Evolutionary conservation across 371 early-diverging fungal genomes (phyloP).

Genomic region (Syncephalastrum sp.): DNA sequence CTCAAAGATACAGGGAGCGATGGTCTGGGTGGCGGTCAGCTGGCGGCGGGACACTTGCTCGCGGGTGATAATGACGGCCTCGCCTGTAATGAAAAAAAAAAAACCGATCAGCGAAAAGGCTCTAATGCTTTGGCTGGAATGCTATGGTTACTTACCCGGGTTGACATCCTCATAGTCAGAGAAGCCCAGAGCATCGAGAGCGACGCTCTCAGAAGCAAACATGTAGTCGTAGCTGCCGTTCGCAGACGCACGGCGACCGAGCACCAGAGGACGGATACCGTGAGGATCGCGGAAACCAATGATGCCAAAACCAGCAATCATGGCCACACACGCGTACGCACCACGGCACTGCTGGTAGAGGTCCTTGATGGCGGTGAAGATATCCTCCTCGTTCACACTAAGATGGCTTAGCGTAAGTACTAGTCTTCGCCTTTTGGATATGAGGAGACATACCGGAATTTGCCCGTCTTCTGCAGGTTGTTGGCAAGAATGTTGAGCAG

Average conservation of each 20-base stretch:
- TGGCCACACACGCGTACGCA: constrained; percentile 91
- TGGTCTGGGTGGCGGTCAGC: constrained; percentile 51
- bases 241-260: constrained; percentile 71
- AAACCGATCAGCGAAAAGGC: too few relatives aligned
- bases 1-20: constrained; percentile 97
- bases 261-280: constrained; percentile 93
- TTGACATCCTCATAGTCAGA: constrained; percentile 83
- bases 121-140: neutral
- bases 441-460: constrained; percentile 65
- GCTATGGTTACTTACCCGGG: constrained; percentile 54
- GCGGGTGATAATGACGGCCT: constrained; percentile 89
- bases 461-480: constrained; percentile 90
- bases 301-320: constrained; percentile 94
- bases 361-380: constrained; percentile 87
- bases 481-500: constrained; percentile 94
- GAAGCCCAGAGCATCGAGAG: constrained; percentile 87
- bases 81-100: constrained; percentile 39
- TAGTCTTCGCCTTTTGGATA: too few relatives aligned
- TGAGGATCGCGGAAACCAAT: constrained; percentile 93
- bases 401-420: neutral
- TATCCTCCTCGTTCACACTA: constrained; percentile 95
- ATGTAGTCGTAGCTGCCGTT: constrained; percentile 80
- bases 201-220: constrained; percentile 96
- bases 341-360: constrained; percentile 84
- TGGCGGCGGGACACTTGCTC: constrained; percentile 65